Percentiles rank a stretch among this genome's conserved stretches.
Conservation (phyloP, 768 basidiomycete species). For the Sutorius australiensis region DNA sequence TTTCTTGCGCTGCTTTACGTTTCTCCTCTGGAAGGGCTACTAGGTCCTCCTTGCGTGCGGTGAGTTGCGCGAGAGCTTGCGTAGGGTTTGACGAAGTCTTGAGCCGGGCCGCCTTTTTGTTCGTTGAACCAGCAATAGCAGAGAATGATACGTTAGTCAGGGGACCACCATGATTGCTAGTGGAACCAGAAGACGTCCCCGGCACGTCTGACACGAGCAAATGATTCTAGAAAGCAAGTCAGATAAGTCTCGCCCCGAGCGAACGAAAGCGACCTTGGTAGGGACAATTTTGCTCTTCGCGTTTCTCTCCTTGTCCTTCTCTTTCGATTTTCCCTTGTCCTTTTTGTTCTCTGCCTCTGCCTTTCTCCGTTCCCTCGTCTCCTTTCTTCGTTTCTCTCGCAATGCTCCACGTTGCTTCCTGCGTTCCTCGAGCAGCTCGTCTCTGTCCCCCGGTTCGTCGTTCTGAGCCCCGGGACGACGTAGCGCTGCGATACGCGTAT, state of each 20-base stretch:
- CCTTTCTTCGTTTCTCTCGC: slow-evolving; percentile 80
- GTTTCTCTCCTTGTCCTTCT: slow-evolving; percentile 48
- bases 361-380: slow-evolving; percentile 78
- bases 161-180: slow-evolving; percentile 36
- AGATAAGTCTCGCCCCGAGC: not conserved
- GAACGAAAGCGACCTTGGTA: slow-evolving; percentile 47
- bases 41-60: slow-evolving; percentile 73
- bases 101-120: slow-evolving; percentile 49
- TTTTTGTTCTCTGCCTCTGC: slow-evolving; percentile 57
- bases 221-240: slow-evolving; percentile 46
- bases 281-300: slow-evolving; percentile 39
- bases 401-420: slow-evolving; percentile 73
- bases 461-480: slow-evolving; percentile 40
- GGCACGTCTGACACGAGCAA: slow-evolving; percentile 61
- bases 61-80: slow-evolving; percentile 80
- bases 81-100: slow-evolving; percentile 77
- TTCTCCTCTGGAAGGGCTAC: slow-evolving; percentile 78
- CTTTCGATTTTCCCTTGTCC: slow-evolving; percentile 48
- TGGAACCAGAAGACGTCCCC: slow-evolving; percentile 16
- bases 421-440: slow-evolving; percentile 80
- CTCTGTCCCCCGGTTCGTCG: slow-evolving; percentile 58
- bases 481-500: slow-evolving; percentile 69
- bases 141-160: slow-evolving; percentile 72
- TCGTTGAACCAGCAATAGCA: slow-evolving; percentile 47
- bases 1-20: slow-evolving; percentile 73